phyloP scores from a whole-genome alignment of 2,329 filamentous ascomycete species.

The Ophiostoma novo-ulmi region DNA sequence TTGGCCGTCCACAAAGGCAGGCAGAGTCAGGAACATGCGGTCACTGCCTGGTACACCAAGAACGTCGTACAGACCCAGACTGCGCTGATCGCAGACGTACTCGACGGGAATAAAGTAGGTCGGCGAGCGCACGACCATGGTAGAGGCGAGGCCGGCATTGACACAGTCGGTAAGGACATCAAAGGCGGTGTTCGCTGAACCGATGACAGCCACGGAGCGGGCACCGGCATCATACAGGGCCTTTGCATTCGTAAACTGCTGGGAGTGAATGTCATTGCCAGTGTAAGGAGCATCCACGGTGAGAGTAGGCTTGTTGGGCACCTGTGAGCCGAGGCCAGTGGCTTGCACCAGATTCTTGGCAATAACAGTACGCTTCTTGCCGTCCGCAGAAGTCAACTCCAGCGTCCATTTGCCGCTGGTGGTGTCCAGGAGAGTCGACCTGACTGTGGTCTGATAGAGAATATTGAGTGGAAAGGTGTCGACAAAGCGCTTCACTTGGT shows the following conservation, averaged over 20 bases:
- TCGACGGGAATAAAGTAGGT: not conserved
- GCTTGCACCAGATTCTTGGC: constrained; percentile 5
- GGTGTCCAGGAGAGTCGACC: not conserved
- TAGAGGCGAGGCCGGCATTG: not conserved
- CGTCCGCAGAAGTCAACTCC: not conserved
- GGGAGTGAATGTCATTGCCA: not conserved
- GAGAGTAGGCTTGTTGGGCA: not conserved
- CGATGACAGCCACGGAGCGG: not conserved
- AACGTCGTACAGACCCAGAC: not conserved
- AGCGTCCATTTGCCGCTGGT: not conserved
- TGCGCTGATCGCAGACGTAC: constrained; percentile 1
- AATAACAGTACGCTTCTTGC: not conserved
- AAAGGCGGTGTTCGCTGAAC: constrained; percentile 1
- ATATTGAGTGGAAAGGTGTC: not conserved
- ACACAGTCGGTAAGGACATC: not conserved
- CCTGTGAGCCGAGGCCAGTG: constrained; percentile 6
- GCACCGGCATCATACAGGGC: not conserved
- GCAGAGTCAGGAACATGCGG: constrained; percentile 1
- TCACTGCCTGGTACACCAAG: not conserved
- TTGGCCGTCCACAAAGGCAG: not conserved
- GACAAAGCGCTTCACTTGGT: not conserved
- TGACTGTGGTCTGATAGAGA: not conserved
- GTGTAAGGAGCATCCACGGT: not conserved
- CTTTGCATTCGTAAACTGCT: not conserved
- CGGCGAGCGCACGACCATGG: constrained; percentile 9